Base-by-base conservation (phyloP, 345 rosid genomes). In the Combretum micranthum region DNA sequence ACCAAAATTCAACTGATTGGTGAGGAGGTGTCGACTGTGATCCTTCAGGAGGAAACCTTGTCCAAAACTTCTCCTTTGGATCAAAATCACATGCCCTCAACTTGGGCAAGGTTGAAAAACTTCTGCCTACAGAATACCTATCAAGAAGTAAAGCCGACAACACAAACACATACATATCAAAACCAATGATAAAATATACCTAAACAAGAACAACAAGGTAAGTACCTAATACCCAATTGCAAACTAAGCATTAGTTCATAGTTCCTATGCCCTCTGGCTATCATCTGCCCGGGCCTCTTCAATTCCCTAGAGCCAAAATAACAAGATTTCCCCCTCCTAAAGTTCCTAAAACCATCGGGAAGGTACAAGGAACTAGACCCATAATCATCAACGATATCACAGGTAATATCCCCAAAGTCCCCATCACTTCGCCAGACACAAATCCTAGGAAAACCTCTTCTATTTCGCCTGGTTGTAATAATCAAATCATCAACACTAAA, bases 351-450 rank as follows among this genome's bases (percentile, higher is more conserved):
- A 59, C 82, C 79, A 56, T 80, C 83, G 21, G 80, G 60, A 23
- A 80, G 87, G 37, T 87, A 75, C 74, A 80, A 71, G 0, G 90
- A 82, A 32, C 39, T 11, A 7, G 96, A 88, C 63, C 74, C 79
- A 56, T 85, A 83, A 72, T 79, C 83, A 67, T 89, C 94, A 54
- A 93, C 75, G 14, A 93, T 85, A 52, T 89, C 97, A 61, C 97
- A 90, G 16, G 99, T 89, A 15, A 93, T 89, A 68, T 93, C 99
- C 8, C 99, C 99, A 17, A 91, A 97, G 53, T 93, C 99, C 0
- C 99, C 99, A 55, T 93, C 99, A 3, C 86, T 78, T 52, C 89
- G 97, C 99, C 97, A 93, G 1, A 93, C 87, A 46, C 99, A 93
- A 20, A 93, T 93, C 73, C 96, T 82, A 0, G 97, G 99, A n/a